These are phyloP conservation scores for Huntiella bhutanensis DNA, from an alignment of 2,329 filamentous ascomycete species.

Conservation along the genomic window DNA sequence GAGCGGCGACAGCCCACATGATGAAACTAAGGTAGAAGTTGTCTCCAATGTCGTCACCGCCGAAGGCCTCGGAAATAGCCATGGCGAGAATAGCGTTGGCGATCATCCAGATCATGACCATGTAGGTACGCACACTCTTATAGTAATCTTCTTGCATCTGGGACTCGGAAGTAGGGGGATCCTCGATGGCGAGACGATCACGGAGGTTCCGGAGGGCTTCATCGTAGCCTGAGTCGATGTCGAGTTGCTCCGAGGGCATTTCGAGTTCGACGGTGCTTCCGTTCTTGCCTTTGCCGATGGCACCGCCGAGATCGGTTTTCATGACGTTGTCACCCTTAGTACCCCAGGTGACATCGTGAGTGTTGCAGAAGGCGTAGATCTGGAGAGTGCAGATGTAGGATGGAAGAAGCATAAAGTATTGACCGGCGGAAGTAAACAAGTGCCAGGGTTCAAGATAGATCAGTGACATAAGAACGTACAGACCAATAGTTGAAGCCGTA, in stretches of 20 bases:
- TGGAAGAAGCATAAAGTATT: conserved; percentile 86
- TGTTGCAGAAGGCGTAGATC: conserved; percentile 98
- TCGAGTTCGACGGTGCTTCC: conserved; percentile 73
- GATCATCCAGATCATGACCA: conserved; percentile 90
- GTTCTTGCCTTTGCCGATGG: conserved; percentile 45
- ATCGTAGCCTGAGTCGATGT: conserved; percentile 95
- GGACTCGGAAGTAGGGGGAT: conserved; percentile 41
- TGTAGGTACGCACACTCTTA: conserved; percentile 89
- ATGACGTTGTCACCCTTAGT: conserved; percentile 97
- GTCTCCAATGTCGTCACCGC: conserved; percentile 46
- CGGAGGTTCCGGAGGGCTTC: conserved; percentile 90
- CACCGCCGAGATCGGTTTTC: conserved; percentile 77
- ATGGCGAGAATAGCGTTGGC: conserved; percentile 85
- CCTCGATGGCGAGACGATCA: conserved; percentile 69
- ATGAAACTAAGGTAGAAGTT: conserved; percentile 91
- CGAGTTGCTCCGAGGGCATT: conserved; percentile 93
- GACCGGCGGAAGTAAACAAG: conserved; percentile 79
- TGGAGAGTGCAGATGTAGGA: conserved; percentile 93
- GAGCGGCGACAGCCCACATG: conserved; percentile 70
- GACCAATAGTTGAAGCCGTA: conserved; percentile 68
- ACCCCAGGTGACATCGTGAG: conserved; percentile 99
- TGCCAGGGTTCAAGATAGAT: conserved; percentile 97
- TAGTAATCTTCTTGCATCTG: conserved; percentile 98
- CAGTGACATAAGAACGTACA: conserved; percentile 94
- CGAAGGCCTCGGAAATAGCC: conserved; percentile 76